Percentiles rank a stretch among this genome's conserved stretches.
Evolutionary conservation across 1,284 basidiomycete genomes (phyloP).

Genomic region (Trichosporon ovoides): DNA sequence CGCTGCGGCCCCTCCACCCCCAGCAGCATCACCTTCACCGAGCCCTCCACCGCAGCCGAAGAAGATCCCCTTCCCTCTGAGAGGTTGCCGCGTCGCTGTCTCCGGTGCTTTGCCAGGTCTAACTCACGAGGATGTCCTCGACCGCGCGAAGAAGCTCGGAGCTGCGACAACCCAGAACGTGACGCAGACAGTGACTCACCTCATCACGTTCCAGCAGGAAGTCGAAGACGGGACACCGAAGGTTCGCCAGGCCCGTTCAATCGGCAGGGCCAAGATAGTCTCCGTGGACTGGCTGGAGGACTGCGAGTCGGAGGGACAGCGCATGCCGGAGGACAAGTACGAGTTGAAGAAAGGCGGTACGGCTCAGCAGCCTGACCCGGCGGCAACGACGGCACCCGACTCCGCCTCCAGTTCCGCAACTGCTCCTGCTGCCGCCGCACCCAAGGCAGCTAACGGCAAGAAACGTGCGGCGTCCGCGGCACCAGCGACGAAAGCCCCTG

Average conservation of each 20-base stretch:
- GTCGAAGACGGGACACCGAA: not conserved
- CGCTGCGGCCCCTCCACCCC: conserved; percentile 7
- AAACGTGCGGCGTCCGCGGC: conserved; percentile 9
- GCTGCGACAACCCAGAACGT: conserved; percentile 7
- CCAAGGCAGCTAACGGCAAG: conserved; percentile 7
- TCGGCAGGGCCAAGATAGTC: conserved; percentile 5
- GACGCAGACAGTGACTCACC: conserved; percentile 18
- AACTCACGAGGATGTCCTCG: not conserved
- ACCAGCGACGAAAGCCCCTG: not conserved
- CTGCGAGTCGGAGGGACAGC: conserved; percentile 7
- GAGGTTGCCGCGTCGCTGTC: conserved; percentile 9
- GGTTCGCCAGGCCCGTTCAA: not conserved
- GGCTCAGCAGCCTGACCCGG: no score
- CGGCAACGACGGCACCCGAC: not conserved
- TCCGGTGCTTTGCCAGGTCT: conserved; percentile 11
- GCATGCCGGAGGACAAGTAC: conserved; percentile 9
- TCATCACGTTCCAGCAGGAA: conserved; percentile 9
- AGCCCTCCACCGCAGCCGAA: not conserved
- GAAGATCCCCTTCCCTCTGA: conserved; percentile 3
- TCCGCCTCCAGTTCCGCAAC: not conserved
- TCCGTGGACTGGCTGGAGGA: conserved; percentile 15
- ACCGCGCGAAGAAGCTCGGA: conserved; percentile 12
- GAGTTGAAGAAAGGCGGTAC: not conserved
- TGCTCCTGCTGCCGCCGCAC: not conserved
- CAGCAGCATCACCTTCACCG: conserved; percentile 1